Conservation (phyloP, 176 grass and related monocot species). For the Thinopyrum elongatum region DNA sequence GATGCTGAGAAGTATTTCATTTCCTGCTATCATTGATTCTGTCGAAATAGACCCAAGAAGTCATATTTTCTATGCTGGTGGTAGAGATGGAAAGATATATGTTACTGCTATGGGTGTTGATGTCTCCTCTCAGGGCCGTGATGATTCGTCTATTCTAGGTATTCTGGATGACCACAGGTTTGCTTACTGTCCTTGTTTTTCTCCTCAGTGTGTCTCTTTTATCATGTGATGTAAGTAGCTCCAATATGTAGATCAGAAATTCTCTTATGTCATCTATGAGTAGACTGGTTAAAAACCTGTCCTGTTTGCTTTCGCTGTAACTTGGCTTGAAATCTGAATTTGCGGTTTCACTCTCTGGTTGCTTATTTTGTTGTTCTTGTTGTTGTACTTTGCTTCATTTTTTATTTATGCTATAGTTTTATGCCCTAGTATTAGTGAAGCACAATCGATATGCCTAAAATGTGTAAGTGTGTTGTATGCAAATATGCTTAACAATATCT, state of each 20-base stretch:
- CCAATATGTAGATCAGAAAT: neutral
- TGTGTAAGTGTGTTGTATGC: neutral
- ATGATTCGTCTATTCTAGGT: conserved; percentile 53
- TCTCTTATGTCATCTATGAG: neutral
- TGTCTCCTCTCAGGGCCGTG: conserved; percentile 36
- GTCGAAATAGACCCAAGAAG: conserved; percentile 63
- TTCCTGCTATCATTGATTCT: conserved; percentile 60
- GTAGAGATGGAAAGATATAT: conserved; percentile 94
- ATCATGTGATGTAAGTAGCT: conserved; percentile 4
- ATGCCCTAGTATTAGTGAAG: neutral
- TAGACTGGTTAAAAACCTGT: neutral
- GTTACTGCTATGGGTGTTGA: conserved; percentile 74
- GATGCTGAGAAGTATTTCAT: conserved; percentile 66
- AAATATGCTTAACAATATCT: conserved; percentile 4
- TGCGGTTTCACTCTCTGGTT: neutral
- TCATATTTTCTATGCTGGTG: conserved; percentile 88
- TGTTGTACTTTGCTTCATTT: neutral
- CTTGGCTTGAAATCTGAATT: neutral
- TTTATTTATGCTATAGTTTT: neutral
- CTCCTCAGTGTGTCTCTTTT: conserved; percentile 2
- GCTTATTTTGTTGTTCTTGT: neutral
- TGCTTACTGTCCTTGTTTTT: conserved; percentile 21
- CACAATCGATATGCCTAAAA: neutral
- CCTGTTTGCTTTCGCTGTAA: neutral
- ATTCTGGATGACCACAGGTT: conserved; percentile 75